These are phyloP conservation scores for Pleurotus salmoneostramineus DNA, from an alignment of 768 basidiomycete genomes.

Conservation along the genomic window DNA sequence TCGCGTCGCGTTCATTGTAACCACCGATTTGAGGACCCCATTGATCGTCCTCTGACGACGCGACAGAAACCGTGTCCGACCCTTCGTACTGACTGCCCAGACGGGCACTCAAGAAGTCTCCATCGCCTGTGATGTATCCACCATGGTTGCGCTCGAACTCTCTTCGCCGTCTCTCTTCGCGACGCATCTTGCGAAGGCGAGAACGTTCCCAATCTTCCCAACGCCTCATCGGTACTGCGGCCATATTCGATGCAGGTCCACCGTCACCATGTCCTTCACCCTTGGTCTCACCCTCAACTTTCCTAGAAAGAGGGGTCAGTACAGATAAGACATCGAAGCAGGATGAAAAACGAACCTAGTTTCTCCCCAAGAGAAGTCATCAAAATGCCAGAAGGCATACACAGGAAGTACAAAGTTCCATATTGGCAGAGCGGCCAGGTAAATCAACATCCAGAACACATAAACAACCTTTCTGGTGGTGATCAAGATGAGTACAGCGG, in stretches of 20 bases:
- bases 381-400: constrained; percentile 99
- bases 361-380: constrained; percentile 99
- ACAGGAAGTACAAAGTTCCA: constrained; percentile 96
- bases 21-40: constrained; percentile 96
- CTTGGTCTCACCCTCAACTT: constrained; percentile 90
- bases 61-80: constrained; percentile 76
- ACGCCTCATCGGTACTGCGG: constrained; percentile 84
- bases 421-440: constrained; percentile 86
- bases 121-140: constrained; percentile 60
- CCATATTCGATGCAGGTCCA: constrained; percentile 43
- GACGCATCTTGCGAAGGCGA: constrained; percentile 81
- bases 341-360: constrained; percentile 58
- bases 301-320: constrained; percentile 42
- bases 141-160: constrained; percentile 82
- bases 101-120: constrained; percentile 57
- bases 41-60: constrained; percentile 90
- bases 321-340: not conserved
- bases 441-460: constrained; percentile 97
- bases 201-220: constrained; percentile 99
- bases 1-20: constrained; percentile 81
- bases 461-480: constrained; percentile 95
- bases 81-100: constrained; percentile 65
- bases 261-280: constrained; percentile 74
- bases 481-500: constrained; percentile 87
- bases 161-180: constrained; percentile 77